A percentile compares a stretch with the other conserved stretches of the same genome.
Evolutionary conservation across 2,329 filamentous ascomycete species (phyloP).

Genomic region (Aspergillus unguis): DNA sequence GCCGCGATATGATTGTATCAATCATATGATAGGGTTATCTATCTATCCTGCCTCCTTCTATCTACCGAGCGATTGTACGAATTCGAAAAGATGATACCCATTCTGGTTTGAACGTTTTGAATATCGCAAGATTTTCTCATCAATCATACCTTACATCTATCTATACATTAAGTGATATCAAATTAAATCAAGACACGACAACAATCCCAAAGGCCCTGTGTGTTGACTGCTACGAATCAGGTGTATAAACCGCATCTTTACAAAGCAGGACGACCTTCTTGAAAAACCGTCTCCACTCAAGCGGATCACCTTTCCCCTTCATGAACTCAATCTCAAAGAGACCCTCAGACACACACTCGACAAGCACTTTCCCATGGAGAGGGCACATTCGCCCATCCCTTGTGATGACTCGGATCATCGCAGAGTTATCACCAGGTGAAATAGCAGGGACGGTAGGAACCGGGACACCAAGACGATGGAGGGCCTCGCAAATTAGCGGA

Average conservation of each 20-base stretch:
- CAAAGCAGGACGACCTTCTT: constrained; percentile 89
- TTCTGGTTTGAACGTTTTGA: neutral
- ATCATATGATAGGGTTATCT: too few relatives aligned
- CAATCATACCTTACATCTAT: neutral
- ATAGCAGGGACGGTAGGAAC: constrained; percentile 51
- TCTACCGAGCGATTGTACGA: neutral
- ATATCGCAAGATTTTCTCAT: neutral
- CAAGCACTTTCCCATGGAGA: constrained; percentile 43
- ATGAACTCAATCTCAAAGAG: constrained; percentile 84
- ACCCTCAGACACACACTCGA: constrained; percentile 51
- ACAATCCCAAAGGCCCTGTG: neutral
- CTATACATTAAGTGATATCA: neutral
- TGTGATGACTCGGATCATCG: constrained; percentile 69
- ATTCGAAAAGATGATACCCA: neutral
- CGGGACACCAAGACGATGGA: constrained; percentile 82
- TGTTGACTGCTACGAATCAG: constrained; percentile 37
- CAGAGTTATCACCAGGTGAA: constrained; percentile 51
- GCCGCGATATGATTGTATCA: neutral
- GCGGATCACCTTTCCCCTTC: constrained; percentile 90
- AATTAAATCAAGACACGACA: neutral
- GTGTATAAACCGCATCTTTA: constrained; percentile 74
- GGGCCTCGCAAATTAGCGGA: constrained; percentile 72
- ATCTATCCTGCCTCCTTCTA: too few relatives aligned
- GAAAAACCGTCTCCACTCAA: constrained; percentile 96
- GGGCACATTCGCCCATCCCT: constrained; percentile 52